Conservation (phyloP, 2,329 filamentous ascomycete genomes). For the Elsinoe ampelina region DNA sequence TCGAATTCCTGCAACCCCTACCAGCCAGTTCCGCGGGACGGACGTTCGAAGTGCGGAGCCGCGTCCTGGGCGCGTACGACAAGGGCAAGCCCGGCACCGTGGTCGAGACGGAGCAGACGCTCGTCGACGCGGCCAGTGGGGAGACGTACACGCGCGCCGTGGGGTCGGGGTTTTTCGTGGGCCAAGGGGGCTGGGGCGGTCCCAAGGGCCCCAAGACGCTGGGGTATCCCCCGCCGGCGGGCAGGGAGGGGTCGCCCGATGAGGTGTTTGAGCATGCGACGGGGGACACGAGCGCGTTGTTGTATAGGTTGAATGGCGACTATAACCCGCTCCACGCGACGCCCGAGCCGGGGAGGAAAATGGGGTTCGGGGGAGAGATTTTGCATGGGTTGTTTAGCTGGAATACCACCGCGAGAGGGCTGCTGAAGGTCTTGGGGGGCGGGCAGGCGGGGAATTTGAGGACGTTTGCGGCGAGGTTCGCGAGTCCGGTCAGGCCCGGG, state of each 20-base stretch:
- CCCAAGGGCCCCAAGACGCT: slow-evolving; percentile 77
- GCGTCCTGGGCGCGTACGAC: slow-evolving; percentile 78
- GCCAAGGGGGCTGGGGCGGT: slow-evolving; percentile 75
- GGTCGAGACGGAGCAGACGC: slow-evolving; percentile 65
- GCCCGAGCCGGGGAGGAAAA: slow-evolving; percentile 73
- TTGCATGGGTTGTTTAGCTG: slow-evolving; percentile 84
- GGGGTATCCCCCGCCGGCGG: slow-evolving; percentile 68
- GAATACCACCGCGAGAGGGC: slow-evolving; percentile 66
- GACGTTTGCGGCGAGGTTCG: slow-evolving; percentile 84
- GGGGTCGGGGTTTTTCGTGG: slow-evolving; percentile 69
- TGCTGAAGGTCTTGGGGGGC: slow-evolving; percentile 64
- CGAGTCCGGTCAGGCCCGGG: slow-evolving; percentile 71
- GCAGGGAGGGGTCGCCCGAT: slow-evolving; percentile 53
- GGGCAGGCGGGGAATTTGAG: slow-evolving; percentile 72
- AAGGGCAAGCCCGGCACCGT: slow-evolving; percentile 79
- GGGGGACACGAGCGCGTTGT: slow-evolving; percentile 58
- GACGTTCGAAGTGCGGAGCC: slow-evolving; percentile 66
- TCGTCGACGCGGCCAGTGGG: slow-evolving; percentile 60
- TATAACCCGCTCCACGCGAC: slow-evolving; percentile 90
- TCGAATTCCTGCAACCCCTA: slow-evolving; percentile 67
- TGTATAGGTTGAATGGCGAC: slow-evolving; percentile 82
- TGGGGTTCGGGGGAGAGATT: slow-evolving; percentile 85
- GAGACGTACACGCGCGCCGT: slow-evolving; percentile 64
- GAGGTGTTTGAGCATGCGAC: slow-evolving; percentile 61
- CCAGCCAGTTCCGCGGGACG: slow-evolving; percentile 61